These are phyloP conservation scores for Blastomyces percursus DNA, from an alignment of 2,329 filamentous ascomycete species.

Conservation along the genomic window DNA sequence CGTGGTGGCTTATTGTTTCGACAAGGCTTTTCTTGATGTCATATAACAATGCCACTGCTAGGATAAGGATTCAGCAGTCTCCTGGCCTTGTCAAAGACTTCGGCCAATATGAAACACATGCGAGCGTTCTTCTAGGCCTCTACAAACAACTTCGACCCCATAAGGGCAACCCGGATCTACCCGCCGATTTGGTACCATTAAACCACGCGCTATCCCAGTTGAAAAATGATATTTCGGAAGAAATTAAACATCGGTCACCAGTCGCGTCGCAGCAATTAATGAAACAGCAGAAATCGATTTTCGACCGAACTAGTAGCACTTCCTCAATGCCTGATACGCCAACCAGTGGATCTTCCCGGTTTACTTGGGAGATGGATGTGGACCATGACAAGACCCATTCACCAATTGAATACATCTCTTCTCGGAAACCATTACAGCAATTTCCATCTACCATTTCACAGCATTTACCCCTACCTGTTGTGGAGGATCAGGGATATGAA, in stretches of 20 bases:
- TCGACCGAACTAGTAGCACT: constrained; percentile 37
- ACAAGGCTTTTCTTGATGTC: constrained; percentile 33
- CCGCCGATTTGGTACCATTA: not conserved
- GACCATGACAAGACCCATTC: constrained; percentile 11
- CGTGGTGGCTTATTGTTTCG: constrained; percentile 35
- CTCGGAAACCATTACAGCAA: not conserved
- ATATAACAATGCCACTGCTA: constrained; percentile 31
- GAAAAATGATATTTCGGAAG: constrained; percentile 27
- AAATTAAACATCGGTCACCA: constrained; percentile 35
- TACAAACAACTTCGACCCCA: constrained; percentile 26
- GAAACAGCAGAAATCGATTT: constrained; percentile 34
- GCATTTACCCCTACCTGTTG: not conserved
- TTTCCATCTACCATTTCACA: constrained; percentile 13
- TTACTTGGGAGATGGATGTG: constrained; percentile 17
- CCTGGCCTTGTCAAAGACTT: constrained; percentile 37
- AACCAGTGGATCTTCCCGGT: constrained; percentile 14
- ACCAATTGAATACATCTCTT: constrained; percentile 9
- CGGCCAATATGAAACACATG: constrained; percentile 39
- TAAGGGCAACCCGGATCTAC: constrained; percentile 21
- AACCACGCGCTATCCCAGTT: constrained; percentile 24
- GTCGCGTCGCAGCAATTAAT: constrained; percentile 29
- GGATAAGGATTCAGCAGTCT: constrained; percentile 28
- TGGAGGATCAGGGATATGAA: constrained; percentile 10
- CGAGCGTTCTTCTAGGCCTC: constrained; percentile 29
- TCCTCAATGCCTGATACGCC: constrained; percentile 34